phyloP scores from a whole-genome alignment of 306 rosid genomes.

The Gastrolobium villosum region DNA sequence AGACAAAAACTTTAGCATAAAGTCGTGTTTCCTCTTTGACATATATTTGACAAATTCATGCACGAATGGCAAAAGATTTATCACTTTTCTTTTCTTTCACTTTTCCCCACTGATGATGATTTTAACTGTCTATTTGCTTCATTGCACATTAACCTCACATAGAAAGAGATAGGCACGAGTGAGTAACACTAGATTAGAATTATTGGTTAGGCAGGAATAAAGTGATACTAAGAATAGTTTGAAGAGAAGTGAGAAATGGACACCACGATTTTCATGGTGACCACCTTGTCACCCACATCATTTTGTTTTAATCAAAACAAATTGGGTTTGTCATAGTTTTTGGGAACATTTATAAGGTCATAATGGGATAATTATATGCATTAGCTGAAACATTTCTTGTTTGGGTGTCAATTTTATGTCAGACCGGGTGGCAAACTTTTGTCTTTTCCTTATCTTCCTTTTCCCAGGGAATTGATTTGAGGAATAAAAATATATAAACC shows the following conservation, averaged over 20 bases:
- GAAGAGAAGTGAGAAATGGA: slow-evolving; percentile 54
- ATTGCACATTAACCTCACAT: neutral
- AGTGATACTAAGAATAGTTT: neutral
- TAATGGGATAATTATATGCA: slow-evolving; percentile 55
- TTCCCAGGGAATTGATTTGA: slow-evolving; percentile 8
- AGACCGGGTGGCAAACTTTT: slow-evolving; percentile 45
- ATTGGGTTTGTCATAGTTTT: slow-evolving; percentile 55
- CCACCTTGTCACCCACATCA: slow-evolving; percentile 68
- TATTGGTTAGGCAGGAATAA: slow-evolving; percentile 62
- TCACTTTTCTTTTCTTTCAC: slow-evolving; percentile 47
- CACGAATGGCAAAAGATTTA: slow-evolving; percentile 58
- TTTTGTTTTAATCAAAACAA: slow-evolving; percentile 65
- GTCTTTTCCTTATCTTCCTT: slow-evolving; percentile 36
- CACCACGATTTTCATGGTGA: slow-evolving; percentile 64
- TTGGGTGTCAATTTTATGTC: slow-evolving; percentile 47
- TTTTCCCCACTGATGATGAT: slow-evolving; percentile 39
- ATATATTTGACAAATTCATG: slow-evolving; percentile 65
- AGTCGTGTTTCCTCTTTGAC: slow-evolving; percentile 46
- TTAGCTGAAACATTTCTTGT: slow-evolving; percentile 41
- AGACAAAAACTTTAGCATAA: slow-evolving; percentile 54
- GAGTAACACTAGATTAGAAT: slow-evolving; percentile 55
- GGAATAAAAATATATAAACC: slow-evolving; percentile 5
- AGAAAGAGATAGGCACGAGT: slow-evolving; percentile 41
- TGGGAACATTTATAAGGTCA: slow-evolving; percentile 55
- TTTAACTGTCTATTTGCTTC: slow-evolving; percentile 48